Base-by-base conservation (phyloP, 2,329 filamentous ascomycete genomes). In the Colletotrichum shisoi region DNA sequence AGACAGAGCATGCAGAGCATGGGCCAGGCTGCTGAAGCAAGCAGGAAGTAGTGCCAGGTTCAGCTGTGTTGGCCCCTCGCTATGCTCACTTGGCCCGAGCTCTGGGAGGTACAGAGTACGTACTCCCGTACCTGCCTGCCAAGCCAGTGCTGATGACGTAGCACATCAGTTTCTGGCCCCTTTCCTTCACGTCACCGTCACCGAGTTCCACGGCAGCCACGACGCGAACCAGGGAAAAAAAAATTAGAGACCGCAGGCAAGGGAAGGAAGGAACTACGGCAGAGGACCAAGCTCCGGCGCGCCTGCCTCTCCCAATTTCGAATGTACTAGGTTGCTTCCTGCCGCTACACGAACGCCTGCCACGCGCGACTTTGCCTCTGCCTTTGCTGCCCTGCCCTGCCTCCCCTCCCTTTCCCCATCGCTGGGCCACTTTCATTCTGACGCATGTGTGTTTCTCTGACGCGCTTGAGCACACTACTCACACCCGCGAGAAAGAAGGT, bases 121-220 rank as follows among this genome's bases (percentile, higher is more conserved):
- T 51, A 49, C 13, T 45, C 40, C 40, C 31, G 27, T 46, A 21
- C 54, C 52, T 40, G 19, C 19, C n/a, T 46, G 42, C 27, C 39
- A 27, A 46, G 40, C 8, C n/a, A 13, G 46, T 8, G 27, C 24
- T 8, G 40, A 67, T 67, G 64, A 67, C 64, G 64, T 67, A 67
- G 31, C 44, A n/a, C 64, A 64, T 40, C 61, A 34, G 45, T 59
- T 67, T 64, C 60, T 61, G 58, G 49, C 27, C 54, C 62, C 57
- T 27, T 67, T 63, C 52, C 63, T 48, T 64, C 53, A 67, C 64
- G 64, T 59, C 61, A 67, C 64, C 53, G 44, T 67, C 53, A 54
- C 51, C 37, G 4, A 66, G 31, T 57, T 62, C 51, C 63, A 57
- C 63, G 45, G 56, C 63, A 39, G 56, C 58, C 34, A 51, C 42